Evolutionary conservation across 345 rosid species (phyloP).

Genomic region (Lepidium aucheri): DNA sequence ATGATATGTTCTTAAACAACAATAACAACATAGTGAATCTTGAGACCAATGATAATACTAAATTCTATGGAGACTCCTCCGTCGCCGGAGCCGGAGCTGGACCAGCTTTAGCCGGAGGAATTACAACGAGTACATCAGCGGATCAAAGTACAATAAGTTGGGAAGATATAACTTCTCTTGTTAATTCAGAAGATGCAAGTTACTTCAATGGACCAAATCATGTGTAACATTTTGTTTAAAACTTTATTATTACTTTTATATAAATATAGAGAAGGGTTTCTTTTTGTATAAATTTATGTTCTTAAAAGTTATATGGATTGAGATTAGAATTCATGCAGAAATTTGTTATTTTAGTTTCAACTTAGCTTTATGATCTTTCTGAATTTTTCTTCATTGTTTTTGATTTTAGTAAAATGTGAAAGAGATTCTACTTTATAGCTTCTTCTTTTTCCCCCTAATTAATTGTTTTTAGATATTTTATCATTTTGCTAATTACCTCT

Average conservation of each 20-base stretch:
- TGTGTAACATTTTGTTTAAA: constrained; percentile 18
- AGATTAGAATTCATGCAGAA: constrained; percentile 25
- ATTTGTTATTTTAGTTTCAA: constrained; percentile 24
- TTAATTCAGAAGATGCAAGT: constrained; percentile 37
- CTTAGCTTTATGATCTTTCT: constrained; percentile 11
- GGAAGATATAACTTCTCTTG: constrained; percentile 43
- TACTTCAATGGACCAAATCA: constrained; percentile 33
- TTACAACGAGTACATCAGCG: constrained; percentile 35
- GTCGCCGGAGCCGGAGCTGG: constrained; percentile 17
- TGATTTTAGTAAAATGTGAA: constrained; percentile 3
- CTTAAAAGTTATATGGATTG: constrained; percentile 1
- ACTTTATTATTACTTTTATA: constrained; percentile 15
- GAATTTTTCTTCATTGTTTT: not conserved
- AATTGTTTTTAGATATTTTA: constrained; percentile 4
- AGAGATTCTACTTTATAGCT: constrained; percentile 13
- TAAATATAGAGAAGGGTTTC: not conserved
- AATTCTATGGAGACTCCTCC: constrained; percentile 10
- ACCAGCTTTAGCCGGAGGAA: constrained; percentile 19
- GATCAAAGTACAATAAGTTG: constrained; percentile 48
- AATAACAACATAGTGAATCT: constrained; percentile 10
- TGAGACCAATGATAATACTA: constrained; percentile 20
- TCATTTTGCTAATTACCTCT: constrained; percentile 7
- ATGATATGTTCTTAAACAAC: constrained; percentile 19
- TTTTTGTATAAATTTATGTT: constrained; percentile 18
- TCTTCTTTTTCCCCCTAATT: constrained; percentile 11